phyloP scores from a whole-genome alignment of 1,139 yeast genomes.

The Meyerozyma elateridarum region DNA sequence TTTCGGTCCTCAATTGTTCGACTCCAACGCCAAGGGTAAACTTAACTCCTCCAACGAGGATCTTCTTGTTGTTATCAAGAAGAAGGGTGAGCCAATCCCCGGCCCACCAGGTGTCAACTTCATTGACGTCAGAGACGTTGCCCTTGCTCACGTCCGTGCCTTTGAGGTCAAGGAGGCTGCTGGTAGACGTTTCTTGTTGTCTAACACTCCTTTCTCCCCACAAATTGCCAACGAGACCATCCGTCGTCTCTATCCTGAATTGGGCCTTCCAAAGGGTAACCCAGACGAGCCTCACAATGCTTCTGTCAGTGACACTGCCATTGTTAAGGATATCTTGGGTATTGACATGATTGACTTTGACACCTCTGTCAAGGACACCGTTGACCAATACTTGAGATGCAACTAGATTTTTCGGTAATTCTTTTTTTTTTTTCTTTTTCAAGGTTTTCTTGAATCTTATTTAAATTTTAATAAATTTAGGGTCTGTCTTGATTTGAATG shows the following conservation, averaged over 20 bases:
- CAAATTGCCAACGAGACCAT: constrained; percentile 5
- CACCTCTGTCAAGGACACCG: constrained; percentile 10
- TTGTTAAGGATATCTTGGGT: constrained; percentile 9
- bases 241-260: not conserved
- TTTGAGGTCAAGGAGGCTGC: constrained; percentile 9
- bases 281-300: too few relatives aligned
- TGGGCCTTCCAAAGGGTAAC: not conserved
- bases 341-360: constrained; percentile 10
- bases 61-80: constrained; percentile 21
- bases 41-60: constrained; percentile 37
- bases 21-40: constrained; percentile 22
- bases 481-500: too few relatives aligned
- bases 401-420: too few relatives aligned
- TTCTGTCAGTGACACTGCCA: too few relatives aligned
- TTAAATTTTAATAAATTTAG: too few relatives aligned
- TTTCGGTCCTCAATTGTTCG: constrained; percentile 28
- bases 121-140: constrained; percentile 16
- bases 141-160: constrained; percentile 15
- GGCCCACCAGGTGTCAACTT: constrained; percentile 14
- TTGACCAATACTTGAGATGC: too few relatives aligned
- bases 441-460: not conserved
- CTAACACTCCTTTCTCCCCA: constrained; percentile 9
- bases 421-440: constrained; percentile 7
- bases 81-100: constrained; percentile 17
- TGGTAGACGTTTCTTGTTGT: constrained; percentile 11